Evolutionary conservation across 805 yeast genomes (phyloP).

Genomic region (Cyberlindnera meyerae): DNA sequence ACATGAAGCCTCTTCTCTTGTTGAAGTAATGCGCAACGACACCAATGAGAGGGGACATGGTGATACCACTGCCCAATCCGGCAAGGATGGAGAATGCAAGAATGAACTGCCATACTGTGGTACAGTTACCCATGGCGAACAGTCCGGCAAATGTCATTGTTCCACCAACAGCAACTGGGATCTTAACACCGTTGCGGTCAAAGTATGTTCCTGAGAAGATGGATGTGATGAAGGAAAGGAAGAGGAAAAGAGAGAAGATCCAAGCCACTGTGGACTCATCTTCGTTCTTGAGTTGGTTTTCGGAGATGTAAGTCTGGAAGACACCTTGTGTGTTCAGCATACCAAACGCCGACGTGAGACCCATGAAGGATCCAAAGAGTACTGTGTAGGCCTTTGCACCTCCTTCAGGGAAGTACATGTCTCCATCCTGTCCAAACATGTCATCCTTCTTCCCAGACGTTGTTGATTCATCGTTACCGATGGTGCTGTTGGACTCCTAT

Average conservation of each 20-base stretch:
- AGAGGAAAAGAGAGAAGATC: slow-evolving; percentile 57
- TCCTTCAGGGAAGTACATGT: slow-evolving; percentile 49
- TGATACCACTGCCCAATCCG: slow-evolving; percentile 55
- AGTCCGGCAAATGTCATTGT: slow-evolving; percentile 42
- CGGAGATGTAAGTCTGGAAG: slow-evolving; percentile 53
- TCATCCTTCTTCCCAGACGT: too few relatives aligned
- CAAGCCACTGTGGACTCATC: slow-evolving; percentile 50
- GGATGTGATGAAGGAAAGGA: slow-evolving; percentile 44
- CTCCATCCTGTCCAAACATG: slow-evolving; percentile 24
- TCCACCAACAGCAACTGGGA: slow-evolving; percentile 39
- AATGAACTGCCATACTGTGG: slow-evolving; percentile 53
- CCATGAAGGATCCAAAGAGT: slow-evolving; percentile 54
- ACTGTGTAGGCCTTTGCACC: slow-evolving; percentile 53
- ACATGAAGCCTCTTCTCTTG: slow-evolving; percentile 50
- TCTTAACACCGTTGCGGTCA: slow-evolving; percentile 46
- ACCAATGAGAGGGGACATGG: slow-evolving; percentile 54
- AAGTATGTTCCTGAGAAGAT: slow-evolving; percentile 53
- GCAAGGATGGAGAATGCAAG: slow-evolving; percentile 47
- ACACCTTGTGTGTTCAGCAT: slow-evolving; percentile 56
- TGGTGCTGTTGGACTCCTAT: slow-evolving; percentile 6
- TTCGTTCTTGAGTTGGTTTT: slow-evolving; percentile 45
- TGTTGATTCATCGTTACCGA: slow-evolving; percentile 6
- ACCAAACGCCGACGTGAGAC: slow-evolving; percentile 51
- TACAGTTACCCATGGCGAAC: slow-evolving; percentile 48
- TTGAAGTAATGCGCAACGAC: slow-evolving; percentile 63